A percentile compares a stretch with the other conserved stretches of the same genome.
phyloP scores from a whole-genome alignment of 2,329 filamentous ascomycete species.

The Fonsecaea nubica region DNA sequence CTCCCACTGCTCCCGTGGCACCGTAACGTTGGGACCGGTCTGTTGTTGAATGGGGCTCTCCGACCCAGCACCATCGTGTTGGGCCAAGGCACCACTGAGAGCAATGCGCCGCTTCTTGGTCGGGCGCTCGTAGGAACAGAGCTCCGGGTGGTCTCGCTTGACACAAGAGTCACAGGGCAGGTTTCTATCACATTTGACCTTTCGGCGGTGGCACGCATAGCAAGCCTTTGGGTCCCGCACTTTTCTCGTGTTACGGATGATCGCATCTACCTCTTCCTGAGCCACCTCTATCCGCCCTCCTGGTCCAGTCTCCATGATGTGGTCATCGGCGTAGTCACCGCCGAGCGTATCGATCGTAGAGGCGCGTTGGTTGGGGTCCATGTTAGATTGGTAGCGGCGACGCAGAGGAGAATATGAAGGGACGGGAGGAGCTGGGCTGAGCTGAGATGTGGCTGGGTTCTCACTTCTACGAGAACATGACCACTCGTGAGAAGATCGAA shows the following conservation, averaged over 20 bases:
- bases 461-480: constrained; percentile 3
- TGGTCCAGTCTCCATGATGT: constrained; percentile 19
- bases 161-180: constrained; percentile 57
- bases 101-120: constrained; percentile 52
- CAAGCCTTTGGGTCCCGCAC: constrained; percentile 54
- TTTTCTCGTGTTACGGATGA: constrained; percentile 56
- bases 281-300: constrained; percentile 46
- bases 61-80: constrained; percentile 23
- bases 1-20: constrained; percentile 41
- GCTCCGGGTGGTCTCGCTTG: constrained; percentile 57
- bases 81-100: constrained; percentile 28
- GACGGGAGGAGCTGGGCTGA: constrained; percentile 3
- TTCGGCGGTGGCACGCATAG: constrained; percentile 39
- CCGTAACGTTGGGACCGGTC: constrained; percentile 38
- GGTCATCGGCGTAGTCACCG: constrained; percentile 34
- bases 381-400: constrained; percentile 4
- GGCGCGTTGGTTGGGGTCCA: constrained; percentile 27
- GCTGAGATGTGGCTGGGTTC: constrained; percentile 1
- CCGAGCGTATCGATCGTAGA: constrained; percentile 16
- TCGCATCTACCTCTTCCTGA: constrained; percentile 55
- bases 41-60: constrained; percentile 33
- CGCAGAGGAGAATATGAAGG: constrained; percentile 1
- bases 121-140: constrained; percentile 57
- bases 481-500: neutral
- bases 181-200: constrained; percentile 58